Evolutionary conservation across 768 basidiomycete species (phyloP), one percentile per base, ranked within the genome.

Genomic region (Boletus speciosus): DNA sequence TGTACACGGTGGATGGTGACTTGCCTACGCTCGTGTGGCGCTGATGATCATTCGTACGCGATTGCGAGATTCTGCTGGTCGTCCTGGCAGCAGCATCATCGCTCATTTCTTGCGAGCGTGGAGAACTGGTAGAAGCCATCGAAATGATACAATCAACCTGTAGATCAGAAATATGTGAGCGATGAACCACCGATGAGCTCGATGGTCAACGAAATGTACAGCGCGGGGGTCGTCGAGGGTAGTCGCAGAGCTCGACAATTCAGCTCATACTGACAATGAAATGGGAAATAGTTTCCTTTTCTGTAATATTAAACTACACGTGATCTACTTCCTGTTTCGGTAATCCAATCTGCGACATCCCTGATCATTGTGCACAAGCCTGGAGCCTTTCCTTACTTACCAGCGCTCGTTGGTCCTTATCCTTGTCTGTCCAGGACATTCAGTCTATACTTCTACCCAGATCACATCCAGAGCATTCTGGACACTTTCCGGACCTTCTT

Each of bases 1-100:
- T 76, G 65, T 77, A 81, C 6, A 82, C 59, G 5, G 73, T 72
- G 1, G 74, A 64, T 10, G 69, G 54, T 2, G 62, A 52, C 45
- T 29, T 60, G 48, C 35, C 55, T 54, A n/a, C 47, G 45, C 54
- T 61, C 47, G 41, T 52, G 43, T 63, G 54, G 47, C 51, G 58
- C 19, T 47, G 56, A 35, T 57, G 40, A 49, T 65, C 63, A n/a
- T 47, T 43, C 37, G 51, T 57, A 29, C 42, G 55, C 36, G 61
- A 35, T 41, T 55, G 55, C 12, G 49, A 36, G 40, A 25, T 47
- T 55, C 52, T 65, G 55, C 27, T 45, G 35, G 41, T 36, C 29
- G 39, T 40, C 36, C 35, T 55, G 44, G 48, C 16, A 25, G 55
- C 15, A 39, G 37, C 49, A 39, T 65, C 62, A 47, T 62, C 56